Evolutionary conservation across 805 yeast species (phyloP).

Genomic region (Candida xyloterini): DNA sequence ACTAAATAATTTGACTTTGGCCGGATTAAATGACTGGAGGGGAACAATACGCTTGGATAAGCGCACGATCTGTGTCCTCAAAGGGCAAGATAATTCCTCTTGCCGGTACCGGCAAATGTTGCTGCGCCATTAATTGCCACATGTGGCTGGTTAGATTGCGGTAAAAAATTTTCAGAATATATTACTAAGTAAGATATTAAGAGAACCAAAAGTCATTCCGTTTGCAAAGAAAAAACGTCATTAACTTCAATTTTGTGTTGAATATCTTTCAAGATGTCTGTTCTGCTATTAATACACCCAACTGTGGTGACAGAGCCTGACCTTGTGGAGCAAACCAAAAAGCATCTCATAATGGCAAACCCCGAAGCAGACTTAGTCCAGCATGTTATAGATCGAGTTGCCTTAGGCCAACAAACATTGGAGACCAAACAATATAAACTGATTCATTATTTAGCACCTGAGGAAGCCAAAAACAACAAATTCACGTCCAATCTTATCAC

Average conservation of each 20-base stretch:
- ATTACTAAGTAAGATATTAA: background rate
- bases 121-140: conserved; percentile 1
- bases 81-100: background rate
- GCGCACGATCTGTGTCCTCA: background rate
- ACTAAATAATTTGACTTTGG: background rate
- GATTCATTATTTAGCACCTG: conserved; percentile 57
- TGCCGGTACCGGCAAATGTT: conserved; percentile 1
- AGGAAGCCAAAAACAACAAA: conserved; percentile 38
- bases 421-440: conserved; percentile 37
- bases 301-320: conserved; percentile 59
- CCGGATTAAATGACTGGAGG: background rate
- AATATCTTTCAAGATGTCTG: conserved; percentile 10
- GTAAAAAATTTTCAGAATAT: conserved; percentile 7
- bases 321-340: conserved; percentile 41
- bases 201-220: background rate
- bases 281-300: conserved; percentile 59
- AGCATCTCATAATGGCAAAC: conserved; percentile 24
- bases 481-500: conserved; percentile 46
- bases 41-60: no score
- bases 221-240: background rate
- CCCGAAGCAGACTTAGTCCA: conserved; percentile 41
- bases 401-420: conserved; percentile 43
- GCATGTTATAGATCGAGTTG: conserved; percentile 56
- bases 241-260: background rate
- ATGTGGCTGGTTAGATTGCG: conserved; percentile 7